Base-by-base conservation (phyloP, 768 basidiomycete species). In the Hygrophoropsis aurantiaca region DNA sequence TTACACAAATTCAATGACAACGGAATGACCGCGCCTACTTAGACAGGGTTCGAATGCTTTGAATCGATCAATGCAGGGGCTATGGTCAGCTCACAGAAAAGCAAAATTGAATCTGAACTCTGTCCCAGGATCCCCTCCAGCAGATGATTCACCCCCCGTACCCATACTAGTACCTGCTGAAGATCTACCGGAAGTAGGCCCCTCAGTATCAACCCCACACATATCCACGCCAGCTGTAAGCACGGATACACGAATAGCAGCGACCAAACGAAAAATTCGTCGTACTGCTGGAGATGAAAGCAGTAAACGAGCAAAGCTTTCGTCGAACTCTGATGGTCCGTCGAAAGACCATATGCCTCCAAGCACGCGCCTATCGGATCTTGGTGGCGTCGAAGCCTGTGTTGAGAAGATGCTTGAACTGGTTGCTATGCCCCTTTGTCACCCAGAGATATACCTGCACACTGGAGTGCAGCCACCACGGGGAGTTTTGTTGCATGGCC, bases 371-470 rank as follows among this genome's bases (percentile, higher is more conserved):
- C 70, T 98, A 4, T 81, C 90, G 1, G 87, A 93, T 56, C 77
- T 98, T 0, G 97, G 94, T 11, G 97, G 95, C 8, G 79, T 97
- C 4, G 85, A 90, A 47, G 58, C 74, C 11, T 94, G 87, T 52
- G 78, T 97, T 13, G 93, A 95, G 62, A 94, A 94, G 65, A 81
- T 98, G 74, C 79, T 97, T 30, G 94, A 97, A 59, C 83, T 95
- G n/a, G 93, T 98, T 11, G 93, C 90, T 1, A 87, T 98, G 82
- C 97, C 97, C 0, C 69, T 99, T 1, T 84, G 85, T 43, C 94
- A 97, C 68, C 97, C 97, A 0, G 97, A 99, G 64, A 83, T 99
- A 6, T 98, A 97, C 69, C 68, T 90, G 4, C 87, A 94, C 54
- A 94, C 93, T 0, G 95, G 97, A 2, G 87, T 97, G 3, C 86